A percentile compares a stretch with the other conserved stretches of the same genome.
Conservation (phyloP, 208 protist genomes). For the Trypanosoma rangeli region DNA sequence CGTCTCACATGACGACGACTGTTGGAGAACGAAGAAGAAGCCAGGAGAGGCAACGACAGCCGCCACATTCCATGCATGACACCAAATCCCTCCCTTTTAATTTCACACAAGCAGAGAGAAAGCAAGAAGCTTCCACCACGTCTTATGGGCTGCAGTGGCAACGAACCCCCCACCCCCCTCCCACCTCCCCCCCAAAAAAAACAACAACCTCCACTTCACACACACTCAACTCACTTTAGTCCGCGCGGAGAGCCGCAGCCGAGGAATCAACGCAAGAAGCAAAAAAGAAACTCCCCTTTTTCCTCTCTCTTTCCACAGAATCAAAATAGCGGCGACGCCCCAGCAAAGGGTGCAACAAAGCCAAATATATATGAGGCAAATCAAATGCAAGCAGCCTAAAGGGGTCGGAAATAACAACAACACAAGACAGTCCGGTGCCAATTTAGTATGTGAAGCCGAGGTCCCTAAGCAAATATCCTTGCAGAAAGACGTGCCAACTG, state of each 20-base stretch:
- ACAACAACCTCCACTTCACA: too few species aligned
- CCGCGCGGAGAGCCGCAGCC: too few species aligned
- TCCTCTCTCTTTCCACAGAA: not conserved
- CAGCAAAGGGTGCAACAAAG: not conserved
- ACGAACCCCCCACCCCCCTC: too few species aligned
- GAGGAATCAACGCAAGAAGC: not conserved
- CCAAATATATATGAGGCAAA: not conserved
- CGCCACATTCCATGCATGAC: constrained; percentile 1
- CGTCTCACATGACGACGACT: constrained; percentile 1
- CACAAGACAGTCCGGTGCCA: not conserved
- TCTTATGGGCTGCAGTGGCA: too few species aligned
- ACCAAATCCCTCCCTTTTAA: not conserved
- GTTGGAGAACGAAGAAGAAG: constrained; percentile 9
- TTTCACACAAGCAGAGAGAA: not conserved
- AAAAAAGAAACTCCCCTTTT: not conserved
- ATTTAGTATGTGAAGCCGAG: not conserved
- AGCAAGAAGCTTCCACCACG: too few species aligned
- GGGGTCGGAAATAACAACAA: not conserved
- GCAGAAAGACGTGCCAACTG: not conserved
- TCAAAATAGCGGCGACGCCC: not conserved
- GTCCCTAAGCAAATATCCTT: not conserved
- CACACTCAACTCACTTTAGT: not conserved
- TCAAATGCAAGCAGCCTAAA: not conserved
- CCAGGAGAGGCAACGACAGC: not conserved
- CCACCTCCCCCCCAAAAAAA: too few species aligned